Conservation (phyloP, 106 monocot genomes). For the Platanthera guangdongensis region DNA sequence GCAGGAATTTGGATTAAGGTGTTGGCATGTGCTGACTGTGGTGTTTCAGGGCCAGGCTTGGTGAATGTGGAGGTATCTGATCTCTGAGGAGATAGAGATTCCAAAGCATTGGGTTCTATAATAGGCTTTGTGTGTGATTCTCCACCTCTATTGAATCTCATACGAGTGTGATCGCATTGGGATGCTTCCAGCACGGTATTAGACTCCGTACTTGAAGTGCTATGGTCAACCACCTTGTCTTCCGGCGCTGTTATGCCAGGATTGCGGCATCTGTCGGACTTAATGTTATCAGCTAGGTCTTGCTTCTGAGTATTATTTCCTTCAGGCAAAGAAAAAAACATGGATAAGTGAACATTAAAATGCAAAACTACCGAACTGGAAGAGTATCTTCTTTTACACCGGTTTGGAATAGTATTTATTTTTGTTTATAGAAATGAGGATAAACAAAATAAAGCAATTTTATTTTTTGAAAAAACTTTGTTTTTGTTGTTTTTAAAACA, state of each 20-base stretch:
- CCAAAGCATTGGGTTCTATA: slow-evolving; percentile 2
- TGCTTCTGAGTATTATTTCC: slow-evolving; percentile 3
- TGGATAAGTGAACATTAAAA: background rate
- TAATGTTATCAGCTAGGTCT: background rate
- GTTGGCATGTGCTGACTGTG: background rate
- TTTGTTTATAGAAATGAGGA: too few species aligned
- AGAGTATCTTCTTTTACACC: background rate
- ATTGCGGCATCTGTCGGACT: background rate
- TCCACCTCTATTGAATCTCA: background rate
- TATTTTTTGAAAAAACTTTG: too few species aligned
- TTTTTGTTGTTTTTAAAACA: too few species aligned
- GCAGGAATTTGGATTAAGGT: background rate
- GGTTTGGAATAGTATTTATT: too few species aligned
- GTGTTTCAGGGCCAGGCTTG: background rate
- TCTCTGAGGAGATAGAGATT: slow-evolving; percentile 12
- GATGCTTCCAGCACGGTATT: background rate
- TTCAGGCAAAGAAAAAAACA: background rate
- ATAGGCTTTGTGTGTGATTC: background rate
- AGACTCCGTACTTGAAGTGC: slow-evolving; percentile 8
- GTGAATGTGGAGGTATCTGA: slow-evolving; percentile 13
- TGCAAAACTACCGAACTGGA: background rate
- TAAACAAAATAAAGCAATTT: too few species aligned
- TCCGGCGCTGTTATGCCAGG: background rate
- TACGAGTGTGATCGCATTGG: background rate
- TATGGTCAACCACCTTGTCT: background rate